Evolutionary conservation across 148 eudicot genomes (phyloP), one percentile per base, ranked within the genome.

Genomic region (Rheum nobile): DNA sequence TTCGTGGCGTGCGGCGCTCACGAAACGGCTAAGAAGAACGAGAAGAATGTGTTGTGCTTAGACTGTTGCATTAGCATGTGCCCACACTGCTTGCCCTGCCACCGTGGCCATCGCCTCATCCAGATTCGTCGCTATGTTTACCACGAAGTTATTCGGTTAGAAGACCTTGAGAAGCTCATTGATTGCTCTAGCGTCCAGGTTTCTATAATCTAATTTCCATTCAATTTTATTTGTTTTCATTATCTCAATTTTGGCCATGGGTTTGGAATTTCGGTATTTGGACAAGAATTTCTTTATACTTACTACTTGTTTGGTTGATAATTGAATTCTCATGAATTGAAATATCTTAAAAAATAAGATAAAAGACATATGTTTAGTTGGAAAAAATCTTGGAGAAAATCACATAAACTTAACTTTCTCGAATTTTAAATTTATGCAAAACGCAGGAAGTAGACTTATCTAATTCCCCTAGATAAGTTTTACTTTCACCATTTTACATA

Each of bases 141-240:
- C 68, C 96, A 94, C 74, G 93, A 94, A 21, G 98, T 94, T 55
- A 92, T 94, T 54, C 75, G 98, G 29, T 74, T 94, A 77, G 97
- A 94, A 78, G 98, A 94, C 77, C 89, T 94, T 26, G 98, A 94
- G 79, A 91, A 84, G 72, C 84, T 94, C 71, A 85, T 94, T 7
- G 98, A 94, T 73, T 95, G 99, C 82, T 95, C 97, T 22, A 88
- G 81, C 71, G 88, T 95, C 74, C 99, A 95, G 94, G 99, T 95
- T 31, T 11, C 2, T 57, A 50, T 50, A 43, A 14, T 16, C 3
- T 46, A 16, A 46, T 46, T 12, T 8, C 1, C 19, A 43, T 43
- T 2, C 46, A 50, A n/a, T 0, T 4, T 47, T n/a, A n/a, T n/a
- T 48, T 50, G 22, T 7, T 6, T 19, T 0, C 6, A n/a, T 6